A percentile compares a stretch with the other conserved stretches of the same genome.
Evolutionary conservation across 1,284 basidiomycete genomes (phyloP).

Genomic region (Hymenochaete sp.): DNA sequence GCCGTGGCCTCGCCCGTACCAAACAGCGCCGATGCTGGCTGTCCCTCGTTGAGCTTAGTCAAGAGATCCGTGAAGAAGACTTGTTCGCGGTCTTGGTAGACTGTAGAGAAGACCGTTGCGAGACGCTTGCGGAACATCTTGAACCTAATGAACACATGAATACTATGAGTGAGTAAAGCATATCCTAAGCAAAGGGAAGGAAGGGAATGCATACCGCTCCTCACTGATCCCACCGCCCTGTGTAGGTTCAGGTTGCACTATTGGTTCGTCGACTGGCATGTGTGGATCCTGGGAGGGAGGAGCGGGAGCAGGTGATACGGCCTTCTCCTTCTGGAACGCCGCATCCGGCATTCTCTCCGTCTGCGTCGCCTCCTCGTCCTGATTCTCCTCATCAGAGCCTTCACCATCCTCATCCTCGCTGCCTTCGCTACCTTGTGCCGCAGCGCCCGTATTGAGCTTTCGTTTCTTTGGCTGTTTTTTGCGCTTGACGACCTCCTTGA

Average conservation of each 20-base stretch:
- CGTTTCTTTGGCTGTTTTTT: slow-evolving; percentile 64
- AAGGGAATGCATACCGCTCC: slow-evolving; percentile 41
- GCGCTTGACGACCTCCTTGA: slow-evolving; percentile 91
- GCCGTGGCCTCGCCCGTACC: slow-evolving; percentile 72
- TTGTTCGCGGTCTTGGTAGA: slow-evolving; percentile 67
- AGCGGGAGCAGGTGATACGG: slow-evolving; percentile 22
- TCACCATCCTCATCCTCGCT: slow-evolving; percentile 32
- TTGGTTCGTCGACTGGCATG: slow-evolving; percentile 43
- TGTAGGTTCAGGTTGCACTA: slow-evolving; percentile 26
- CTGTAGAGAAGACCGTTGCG: slow-evolving; percentile 60
- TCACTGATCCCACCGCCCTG: slow-evolving; percentile 38
- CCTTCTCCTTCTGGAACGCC: slow-evolving; percentile 25
- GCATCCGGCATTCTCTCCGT: slow-evolving; percentile 47
- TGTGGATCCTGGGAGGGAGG: slow-evolving; percentile 36
- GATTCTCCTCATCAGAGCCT: slow-evolving; percentile 38
- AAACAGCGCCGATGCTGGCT: slow-evolving; percentile 64
- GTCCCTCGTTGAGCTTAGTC: slow-evolving; percentile 71
- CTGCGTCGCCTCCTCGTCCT: slow-evolving; percentile 37
- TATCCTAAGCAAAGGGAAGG: background rate
- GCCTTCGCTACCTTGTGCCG: slow-evolving; percentile 25
- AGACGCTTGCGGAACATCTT: slow-evolving; percentile 72
- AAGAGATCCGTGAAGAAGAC: slow-evolving; percentile 67
- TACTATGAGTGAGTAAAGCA: slow-evolving; percentile 14
- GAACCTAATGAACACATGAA: slow-evolving; percentile 36
- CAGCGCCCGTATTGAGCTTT: slow-evolving; percentile 63